These are phyloP conservation scores for Paramecium tetraurelia DNA, from an alignment of 73 alveolate genomes.

Conservation along the genomic window DNA sequence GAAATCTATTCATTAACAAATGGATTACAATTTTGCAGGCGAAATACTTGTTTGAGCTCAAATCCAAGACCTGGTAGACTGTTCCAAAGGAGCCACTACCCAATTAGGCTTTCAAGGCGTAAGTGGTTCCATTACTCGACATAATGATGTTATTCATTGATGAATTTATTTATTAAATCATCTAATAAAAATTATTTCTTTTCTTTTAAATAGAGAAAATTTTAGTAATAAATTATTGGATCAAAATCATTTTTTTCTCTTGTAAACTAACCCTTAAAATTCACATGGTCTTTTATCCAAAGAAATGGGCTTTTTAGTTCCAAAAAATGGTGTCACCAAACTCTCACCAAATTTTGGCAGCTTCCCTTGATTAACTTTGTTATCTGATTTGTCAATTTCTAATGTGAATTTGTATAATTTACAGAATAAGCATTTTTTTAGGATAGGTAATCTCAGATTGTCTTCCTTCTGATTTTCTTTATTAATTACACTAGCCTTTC, in stretches of 20 bases:
- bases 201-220: not conserved
- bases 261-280: not conserved
- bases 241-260: not conserved
- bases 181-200: not conserved
- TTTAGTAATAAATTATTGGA: not conserved
- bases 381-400: not conserved
- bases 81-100: slow-evolving; percentile 21
- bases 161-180: not conserved
- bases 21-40: not conserved
- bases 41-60: not conserved
- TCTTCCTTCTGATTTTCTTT: not conserved
- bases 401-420: not conserved
- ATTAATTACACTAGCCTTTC: not conserved
- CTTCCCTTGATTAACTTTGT: not conserved
- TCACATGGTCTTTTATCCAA: not conserved
- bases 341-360: not conserved
- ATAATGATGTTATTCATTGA: not conserved
- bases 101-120: not conserved
- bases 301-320: not conserved
- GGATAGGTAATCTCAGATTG: not conserved
- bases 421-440: not conserved
- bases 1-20: not conserved
- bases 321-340: not conserved
- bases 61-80: not conserved
- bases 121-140: not conserved